Evolutionary conservation across 2,329 filamentous ascomycete species (phyloP), one percentile per base, ranked within the genome.

Genomic region (Fusarium austroafricanum): DNA sequence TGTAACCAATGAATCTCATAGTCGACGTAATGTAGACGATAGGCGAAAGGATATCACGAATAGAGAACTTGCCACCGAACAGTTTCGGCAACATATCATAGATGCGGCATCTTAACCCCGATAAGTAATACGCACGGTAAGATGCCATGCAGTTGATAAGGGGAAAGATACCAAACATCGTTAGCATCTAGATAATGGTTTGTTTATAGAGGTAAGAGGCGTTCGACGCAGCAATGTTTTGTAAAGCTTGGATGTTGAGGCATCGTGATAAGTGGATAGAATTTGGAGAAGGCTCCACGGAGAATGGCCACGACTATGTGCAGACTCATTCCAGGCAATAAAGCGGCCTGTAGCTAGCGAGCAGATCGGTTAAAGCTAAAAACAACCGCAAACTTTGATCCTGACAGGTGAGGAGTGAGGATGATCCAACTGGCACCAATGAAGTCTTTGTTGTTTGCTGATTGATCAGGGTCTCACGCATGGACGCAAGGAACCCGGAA

Each of bases 401-500:
- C 4, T 26, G 50, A 44, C 14, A 42, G 29, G 33, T 21, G 35
- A 26, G 26, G 26, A 26, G 26, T 26, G 37, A 46, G 12, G 46
- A 49, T 18, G n/a, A 54, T 56, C 31, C 39, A 53, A 44, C 47
- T 63, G 58, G 51, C 43, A 40, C 38, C 49, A 55, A 37, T 60
- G 10, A 17, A 17, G 29, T 65, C 39, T 28, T 26, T 26, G 61
- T 50, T 44, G 43, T 40, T 51, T 59, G 38, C 20, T 47, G 43
- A 40, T 28, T 28, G 44, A 62, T 50, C 49, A 42, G 45, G 52
- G 50, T 42, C 45, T 50, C 51, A 26, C 7, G 26, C 7, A 26
- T 26, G 26, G 63, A 65, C 52, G 46, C 42, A 61, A 63, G 53
- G 66, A 49, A 69, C 61, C 65, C 61, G 52, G 55, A 67, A 68